phyloP scores from a whole-genome alignment of 257 asterid species.

The Osmanthus fragrans region DNA sequence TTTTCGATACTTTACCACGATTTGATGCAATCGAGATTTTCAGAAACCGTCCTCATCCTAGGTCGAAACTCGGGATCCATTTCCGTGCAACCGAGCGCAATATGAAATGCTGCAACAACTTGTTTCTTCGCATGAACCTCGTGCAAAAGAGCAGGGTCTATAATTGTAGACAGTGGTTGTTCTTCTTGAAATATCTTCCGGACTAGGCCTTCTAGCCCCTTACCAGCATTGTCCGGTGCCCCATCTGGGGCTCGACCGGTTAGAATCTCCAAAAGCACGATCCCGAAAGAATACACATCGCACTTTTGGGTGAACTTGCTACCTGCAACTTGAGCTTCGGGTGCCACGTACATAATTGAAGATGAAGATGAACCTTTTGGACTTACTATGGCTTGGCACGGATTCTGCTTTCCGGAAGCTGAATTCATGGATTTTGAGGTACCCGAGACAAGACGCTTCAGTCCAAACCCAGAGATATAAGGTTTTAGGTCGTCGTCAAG shows the following conservation, averaged over 20 bases:
- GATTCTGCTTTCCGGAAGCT: conserved; percentile 40
- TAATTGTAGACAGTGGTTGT: conserved; percentile 74
- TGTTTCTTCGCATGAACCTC: conserved; percentile 92
- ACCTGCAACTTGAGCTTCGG: conserved; percentile 54
- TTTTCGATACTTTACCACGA: conserved; percentile 26
- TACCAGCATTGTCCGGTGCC: conserved; percentile 42
- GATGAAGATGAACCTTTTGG: conserved; percentile 39
- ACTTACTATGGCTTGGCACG: conserved; percentile 28
- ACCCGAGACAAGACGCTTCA: conserved; percentile 56
- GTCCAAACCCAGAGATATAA: conserved; percentile 76
- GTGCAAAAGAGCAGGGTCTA: conserved; percentile 67
- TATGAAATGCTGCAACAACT: conserved; percentile 80
- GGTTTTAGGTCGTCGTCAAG: conserved; percentile 83
- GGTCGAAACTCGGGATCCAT: conserved; percentile 83
- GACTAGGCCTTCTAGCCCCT: conserved; percentile 66
- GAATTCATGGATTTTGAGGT: conserved; percentile 41
- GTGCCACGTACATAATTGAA: conserved; percentile 47
- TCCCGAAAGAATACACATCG: conserved; percentile 82
- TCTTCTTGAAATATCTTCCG: conserved; percentile 75
- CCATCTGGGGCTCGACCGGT: conserved; percentile 62
- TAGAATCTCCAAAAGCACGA: conserved; percentile 74
- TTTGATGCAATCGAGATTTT: conserved; percentile 68
- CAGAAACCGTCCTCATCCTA: conserved; percentile 80
- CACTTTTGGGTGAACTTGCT: conserved; percentile 65
- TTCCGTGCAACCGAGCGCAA: conserved; percentile 78